Evolutionary conservation across 257 asterid genomes (phyloP).

Genomic region (Leptodermis oblonga): DNA sequence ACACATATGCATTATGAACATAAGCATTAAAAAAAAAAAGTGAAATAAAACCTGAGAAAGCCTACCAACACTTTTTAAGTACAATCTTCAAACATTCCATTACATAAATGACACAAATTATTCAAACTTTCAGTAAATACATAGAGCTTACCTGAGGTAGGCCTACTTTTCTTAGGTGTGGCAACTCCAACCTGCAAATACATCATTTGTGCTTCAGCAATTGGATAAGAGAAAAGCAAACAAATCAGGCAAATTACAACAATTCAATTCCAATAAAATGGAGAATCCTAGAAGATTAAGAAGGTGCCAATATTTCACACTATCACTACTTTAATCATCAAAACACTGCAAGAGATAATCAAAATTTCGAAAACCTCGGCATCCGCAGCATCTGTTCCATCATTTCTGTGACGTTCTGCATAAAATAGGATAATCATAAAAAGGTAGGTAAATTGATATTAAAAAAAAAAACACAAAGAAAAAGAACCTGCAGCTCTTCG

Average conservation of each 20-base stretch:
- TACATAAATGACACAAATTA: neutral
- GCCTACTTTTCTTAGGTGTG: slow-evolving; percentile 58
- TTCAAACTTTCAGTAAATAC: neutral
- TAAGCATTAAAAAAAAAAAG: neutral
- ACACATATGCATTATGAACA: neutral
- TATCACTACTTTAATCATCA: neutral
- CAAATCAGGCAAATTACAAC: neutral
- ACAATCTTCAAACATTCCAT: neutral
- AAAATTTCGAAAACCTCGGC: slow-evolving; percentile 26
- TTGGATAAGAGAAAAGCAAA: no score
- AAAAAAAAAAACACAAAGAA: neutral
- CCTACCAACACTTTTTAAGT: neutral
- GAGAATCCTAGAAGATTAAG: neutral
- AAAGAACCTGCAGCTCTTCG: slow-evolving; percentile 68
- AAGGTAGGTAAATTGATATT: neutral
- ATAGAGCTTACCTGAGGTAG: slow-evolving; percentile 48
- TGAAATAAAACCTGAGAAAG: neutral
- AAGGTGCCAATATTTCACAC: neutral
- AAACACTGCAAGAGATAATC: neutral
- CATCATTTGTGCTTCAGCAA: neutral
- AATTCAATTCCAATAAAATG: neutral
- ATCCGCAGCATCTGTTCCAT: slow-evolving; percentile 44
- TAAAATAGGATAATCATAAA: neutral
- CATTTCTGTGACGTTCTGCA: slow-evolving; percentile 76
- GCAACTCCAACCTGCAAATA: slow-evolving; percentile 54